phyloP scores from a whole-genome alignment of 208 protist species.

The Angomonas desouzai region DNA sequence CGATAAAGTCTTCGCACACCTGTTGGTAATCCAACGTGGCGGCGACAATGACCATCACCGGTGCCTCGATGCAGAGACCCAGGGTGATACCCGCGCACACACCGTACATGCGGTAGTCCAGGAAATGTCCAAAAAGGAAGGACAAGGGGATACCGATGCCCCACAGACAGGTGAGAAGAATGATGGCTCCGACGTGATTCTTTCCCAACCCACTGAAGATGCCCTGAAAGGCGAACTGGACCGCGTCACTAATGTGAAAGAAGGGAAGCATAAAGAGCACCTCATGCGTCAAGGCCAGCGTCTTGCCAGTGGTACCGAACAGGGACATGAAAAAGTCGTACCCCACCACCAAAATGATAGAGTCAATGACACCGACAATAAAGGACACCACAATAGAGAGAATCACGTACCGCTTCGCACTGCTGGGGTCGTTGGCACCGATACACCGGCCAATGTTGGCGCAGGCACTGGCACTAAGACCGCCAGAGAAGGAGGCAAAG shows the following conservation, averaged over 20 bases:
- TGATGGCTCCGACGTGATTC: slow-evolving; percentile 72
- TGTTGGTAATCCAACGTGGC: slow-evolving; percentile 57
- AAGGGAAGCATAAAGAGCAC: slow-evolving; percentile 58
- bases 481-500: slow-evolving; percentile 63
- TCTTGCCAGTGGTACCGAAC: slow-evolving; percentile 57
- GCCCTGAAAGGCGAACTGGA: slow-evolving; percentile 84
- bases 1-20: slow-evolving; percentile 59
- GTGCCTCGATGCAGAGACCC: slow-evolving; percentile 78
- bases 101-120: slow-evolving; percentile 56
- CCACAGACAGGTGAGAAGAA: slow-evolving; percentile 73
- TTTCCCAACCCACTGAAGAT: slow-evolving; percentile 82
- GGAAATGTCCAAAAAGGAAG: slow-evolving; percentile 53
- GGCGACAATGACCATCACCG: slow-evolving; percentile 58
- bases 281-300: slow-evolving; percentile 43
- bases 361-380: slow-evolving; percentile 46
- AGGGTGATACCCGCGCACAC: slow-evolving; percentile 74
- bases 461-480: slow-evolving; percentile 71
- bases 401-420: slow-evolving; percentile 59
- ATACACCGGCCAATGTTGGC: slow-evolving; percentile 79
- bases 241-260: slow-evolving; percentile 69
- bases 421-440: slow-evolving; percentile 49
- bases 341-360: slow-evolving; percentile 37
- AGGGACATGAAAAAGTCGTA: slow-evolving; percentile 69
- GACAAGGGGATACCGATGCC: slow-evolving; percentile 62
- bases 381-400: slow-evolving; percentile 35